Conservation (phyloP, 75 land plant genomes). For the Selaginella tamariscina region DNA sequence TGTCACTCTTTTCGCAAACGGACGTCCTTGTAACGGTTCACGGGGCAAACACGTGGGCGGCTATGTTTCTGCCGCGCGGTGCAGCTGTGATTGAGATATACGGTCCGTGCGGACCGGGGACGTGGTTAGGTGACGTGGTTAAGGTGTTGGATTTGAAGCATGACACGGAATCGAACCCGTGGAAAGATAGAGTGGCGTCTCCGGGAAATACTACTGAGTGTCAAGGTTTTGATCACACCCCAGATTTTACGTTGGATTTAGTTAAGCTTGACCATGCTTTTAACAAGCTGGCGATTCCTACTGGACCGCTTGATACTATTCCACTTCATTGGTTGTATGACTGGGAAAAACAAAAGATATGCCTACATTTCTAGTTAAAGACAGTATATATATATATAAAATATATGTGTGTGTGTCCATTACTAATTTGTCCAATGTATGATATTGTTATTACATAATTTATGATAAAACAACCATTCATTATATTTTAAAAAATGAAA, state of each 20-base stretch:
- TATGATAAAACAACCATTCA: too few relatives aligned
- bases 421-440: too few relatives aligned
- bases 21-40: slow-evolving; percentile 24
- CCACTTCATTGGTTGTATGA: slow-evolving; percentile 27
- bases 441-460: too few relatives aligned
- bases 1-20: slow-evolving; percentile 27
- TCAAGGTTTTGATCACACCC: background rate
- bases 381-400: too few relatives aligned
- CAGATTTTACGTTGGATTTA: slow-evolving; percentile 2
- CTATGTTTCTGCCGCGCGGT: slow-evolving; percentile 23
- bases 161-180: background rate
- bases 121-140: background rate
- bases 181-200: slow-evolving; percentile 1
- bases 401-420: too few relatives aligned
- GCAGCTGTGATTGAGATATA: slow-evolving; percentile 26
- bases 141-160: background rate
- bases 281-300: slow-evolving; percentile 9
- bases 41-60: slow-evolving; percentile 25
- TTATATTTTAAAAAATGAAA: too few relatives aligned
- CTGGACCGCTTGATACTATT: slow-evolving; percentile 13
- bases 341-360: slow-evolving; percentile 17
- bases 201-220: slow-evolving; percentile 1
- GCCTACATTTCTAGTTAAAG: too few relatives aligned
- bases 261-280: slow-evolving; percentile 6
- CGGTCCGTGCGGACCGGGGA: slow-evolving; percentile 32